Percentiles rank a stretch among this genome's conserved stretches.
phyloP scores from a whole-genome alignment of 2,329 filamentous ascomycete species.

The Monosporascus sp. region DNA sequence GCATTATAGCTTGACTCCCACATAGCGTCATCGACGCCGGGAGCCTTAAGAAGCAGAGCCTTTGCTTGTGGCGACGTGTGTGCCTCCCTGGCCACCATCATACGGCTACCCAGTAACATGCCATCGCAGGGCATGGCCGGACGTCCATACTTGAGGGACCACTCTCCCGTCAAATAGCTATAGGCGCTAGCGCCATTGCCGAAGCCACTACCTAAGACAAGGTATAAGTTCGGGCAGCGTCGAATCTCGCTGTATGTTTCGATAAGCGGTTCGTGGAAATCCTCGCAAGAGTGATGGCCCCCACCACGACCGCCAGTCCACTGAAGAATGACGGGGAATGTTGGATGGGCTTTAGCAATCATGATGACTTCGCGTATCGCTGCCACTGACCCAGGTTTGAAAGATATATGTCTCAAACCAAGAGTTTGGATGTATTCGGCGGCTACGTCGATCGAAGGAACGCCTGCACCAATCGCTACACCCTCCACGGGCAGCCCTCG shows the following conservation, averaged over 20 bases:
- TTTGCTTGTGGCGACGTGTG: conserved; percentile 84
- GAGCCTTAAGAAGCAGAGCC: conserved; percentile 83
- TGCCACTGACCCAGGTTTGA: conserved; percentile 88
- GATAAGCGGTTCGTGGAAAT: conserved; percentile 88
- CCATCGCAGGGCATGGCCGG: conserved; percentile 93
- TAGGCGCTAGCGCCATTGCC: conserved; percentile 87
- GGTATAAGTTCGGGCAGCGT: conserved; percentile 77
- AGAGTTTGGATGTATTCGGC: conserved; percentile 92
- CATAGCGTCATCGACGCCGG: conserved; percentile 72
- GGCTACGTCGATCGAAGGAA: conserved; percentile 87
- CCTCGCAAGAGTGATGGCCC: conserved; percentile 91
- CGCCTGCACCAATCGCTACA: conserved; percentile 86
- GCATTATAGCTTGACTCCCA: conserved; percentile 97
- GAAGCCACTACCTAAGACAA: conserved; percentile 88
- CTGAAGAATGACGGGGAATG: conserved; percentile 87
- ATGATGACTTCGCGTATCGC: conserved; percentile 87
- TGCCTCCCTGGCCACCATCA: conserved; percentile 93
- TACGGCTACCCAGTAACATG: conserved; percentile 81
- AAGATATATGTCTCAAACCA: conserved; percentile 85
- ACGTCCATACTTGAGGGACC: conserved; percentile 83
- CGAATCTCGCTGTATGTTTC: conserved; percentile 88
- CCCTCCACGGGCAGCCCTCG: conserved; percentile 89
- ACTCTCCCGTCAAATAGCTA: conserved; percentile 83
- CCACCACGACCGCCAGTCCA: conserved; percentile 94
- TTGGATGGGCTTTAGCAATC: conserved; percentile 88